These are phyloP conservation scores for Ophiocordyceps robertsii DNA, from an alignment of 2,329 filamentous ascomycete genomes.

Conservation along the genomic window DNA sequence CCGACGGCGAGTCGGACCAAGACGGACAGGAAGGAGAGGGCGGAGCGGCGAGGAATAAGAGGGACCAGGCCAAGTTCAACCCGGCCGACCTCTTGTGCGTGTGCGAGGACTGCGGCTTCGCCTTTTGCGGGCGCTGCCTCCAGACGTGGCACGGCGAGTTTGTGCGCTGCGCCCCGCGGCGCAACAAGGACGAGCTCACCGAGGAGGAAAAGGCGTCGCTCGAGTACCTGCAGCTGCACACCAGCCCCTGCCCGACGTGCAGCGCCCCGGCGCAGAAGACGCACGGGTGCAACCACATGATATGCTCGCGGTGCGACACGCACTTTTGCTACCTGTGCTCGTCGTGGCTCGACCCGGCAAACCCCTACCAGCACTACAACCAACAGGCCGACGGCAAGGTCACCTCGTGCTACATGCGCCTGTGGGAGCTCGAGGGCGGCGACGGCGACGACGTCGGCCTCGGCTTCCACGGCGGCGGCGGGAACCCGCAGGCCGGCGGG, in stretches of 20 bases:
- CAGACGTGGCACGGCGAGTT: constrained; percentile 92
- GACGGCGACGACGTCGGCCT: constrained; percentile 46
- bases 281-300: constrained; percentile 94
- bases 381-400: constrained; percentile 33
- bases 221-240: constrained; percentile 70
- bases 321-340: constrained; percentile 96
- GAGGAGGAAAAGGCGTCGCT: constrained; percentile 77
- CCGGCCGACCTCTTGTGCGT: constrained; percentile 58
- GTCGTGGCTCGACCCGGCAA: constrained; percentile 66
- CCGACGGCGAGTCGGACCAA: constrained; percentile 38
- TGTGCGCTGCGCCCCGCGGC: constrained; percentile 51
- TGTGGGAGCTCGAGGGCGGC: constrained; percentile 83
- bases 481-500: not conserved
- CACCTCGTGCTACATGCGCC: constrained; percentile 64
- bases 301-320: constrained; percentile 74
- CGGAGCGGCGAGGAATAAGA: too few relatives aligned
- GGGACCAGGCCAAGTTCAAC: constrained; percentile 21
- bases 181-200: constrained; percentile 56
- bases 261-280: constrained; percentile 76
- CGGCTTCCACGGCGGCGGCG: constrained; percentile 14
- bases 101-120: constrained; percentile 79
- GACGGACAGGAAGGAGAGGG: constrained; percentile 18
- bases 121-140: constrained; percentile 61
- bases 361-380: constrained; percentile 88
- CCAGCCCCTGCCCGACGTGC: constrained; percentile 82